Base-by-base conservation (phyloP, 2,329 filamentous ascomycete species). In the Fusarium sp. region DNA sequence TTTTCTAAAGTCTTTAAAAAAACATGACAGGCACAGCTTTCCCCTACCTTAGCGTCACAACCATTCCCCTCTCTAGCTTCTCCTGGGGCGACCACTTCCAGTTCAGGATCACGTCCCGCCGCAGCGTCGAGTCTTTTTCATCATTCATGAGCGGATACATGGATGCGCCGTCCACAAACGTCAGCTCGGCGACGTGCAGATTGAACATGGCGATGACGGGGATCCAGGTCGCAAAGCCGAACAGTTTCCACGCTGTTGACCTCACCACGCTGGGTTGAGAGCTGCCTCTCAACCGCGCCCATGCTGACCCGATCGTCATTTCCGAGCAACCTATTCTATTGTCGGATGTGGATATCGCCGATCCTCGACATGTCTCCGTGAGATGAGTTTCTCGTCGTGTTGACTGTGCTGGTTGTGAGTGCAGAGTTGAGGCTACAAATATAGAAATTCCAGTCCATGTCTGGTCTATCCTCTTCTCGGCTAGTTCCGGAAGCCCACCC, bases 91-190 rank as follows among this genome's bases (percentile, higher is more conserved):
- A 86, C 78, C 87, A 86, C 76, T 90, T 91, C 75, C 83, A 86
- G 59, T 86, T 88, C 68, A 90, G 78, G 34, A 89, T 86, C n/a
- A 88, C 64, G 67, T 92, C 90, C 53, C 84, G 79, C 39, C 79
- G 77, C 67, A 82, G 82, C 62, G 84, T 89, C 73, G 86, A 84
- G 75, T 91, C 84, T 74, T 85, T 90, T 55, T 90, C 87, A 62
- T 89, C 84, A 75, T 95, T 95, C 58, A 95, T 82, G 66, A 90
- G 91, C 1, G 93, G 93, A 59, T 91, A 91, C 93, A 96, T 96
- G 18, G 91, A 94, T 18, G 84, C 79, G 3, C 90, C 90, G 37
- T 84, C 83, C 64, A 92, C 87, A 62, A 82, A 80, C 4, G 86
- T 86, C 46, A 90, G 66, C 70, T 90, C 87, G 23, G 86, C 88